phyloP scores from a whole-genome alignment of 2,329 filamentous ascomycete genomes.

The Rhexocercosporidium sp. region DNA sequence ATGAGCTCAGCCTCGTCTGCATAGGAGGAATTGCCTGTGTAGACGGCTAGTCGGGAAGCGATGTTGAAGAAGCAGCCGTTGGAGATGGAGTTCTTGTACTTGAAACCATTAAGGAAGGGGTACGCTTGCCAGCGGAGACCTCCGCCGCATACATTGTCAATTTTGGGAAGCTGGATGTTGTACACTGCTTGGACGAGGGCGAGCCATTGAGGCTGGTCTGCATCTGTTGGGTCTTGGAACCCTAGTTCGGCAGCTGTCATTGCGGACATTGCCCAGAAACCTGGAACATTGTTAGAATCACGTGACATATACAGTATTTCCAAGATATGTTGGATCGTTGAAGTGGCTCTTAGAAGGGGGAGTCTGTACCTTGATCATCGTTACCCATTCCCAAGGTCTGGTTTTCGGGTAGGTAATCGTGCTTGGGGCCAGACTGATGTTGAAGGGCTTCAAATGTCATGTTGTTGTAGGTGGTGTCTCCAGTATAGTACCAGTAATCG shows the following conservation, averaged over 20 bases:
- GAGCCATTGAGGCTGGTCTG: conserved; percentile 67
- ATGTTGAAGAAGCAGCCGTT: conserved; percentile 66
- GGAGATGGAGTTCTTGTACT: conserved; percentile 72
- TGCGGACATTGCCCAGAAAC: conserved; percentile 73
- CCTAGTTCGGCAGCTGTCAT: conserved; percentile 73
- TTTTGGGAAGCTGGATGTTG: conserved; percentile 75
- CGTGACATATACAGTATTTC: too few species aligned
- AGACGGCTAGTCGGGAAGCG: conserved; percentile 70
- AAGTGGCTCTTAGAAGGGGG: background rate
- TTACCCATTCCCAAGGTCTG: conserved; percentile 65
- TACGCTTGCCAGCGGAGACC: conserved; percentile 86
- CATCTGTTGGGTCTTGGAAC: conserved; percentile 58
- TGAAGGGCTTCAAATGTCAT: conserved; percentile 68
- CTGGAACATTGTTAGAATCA: conserved; percentile 20
- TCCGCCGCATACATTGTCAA: conserved; percentile 72
- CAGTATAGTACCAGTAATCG: conserved; percentile 84
- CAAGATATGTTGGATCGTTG: background rate
- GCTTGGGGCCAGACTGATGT: conserved; percentile 71
- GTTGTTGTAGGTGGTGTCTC: conserved; percentile 64
- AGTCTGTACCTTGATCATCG: conserved; percentile 63
- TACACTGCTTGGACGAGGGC: conserved; percentile 79
- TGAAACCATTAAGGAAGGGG: conserved; percentile 78
- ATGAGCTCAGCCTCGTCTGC: conserved; percentile 73
- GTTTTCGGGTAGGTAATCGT: conserved; percentile 78
- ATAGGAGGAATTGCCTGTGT: conserved; percentile 79